phyloP scores from a whole-genome alignment of 1,284 basidiomycete species.

The Ceratobasidium sp. region DNA sequence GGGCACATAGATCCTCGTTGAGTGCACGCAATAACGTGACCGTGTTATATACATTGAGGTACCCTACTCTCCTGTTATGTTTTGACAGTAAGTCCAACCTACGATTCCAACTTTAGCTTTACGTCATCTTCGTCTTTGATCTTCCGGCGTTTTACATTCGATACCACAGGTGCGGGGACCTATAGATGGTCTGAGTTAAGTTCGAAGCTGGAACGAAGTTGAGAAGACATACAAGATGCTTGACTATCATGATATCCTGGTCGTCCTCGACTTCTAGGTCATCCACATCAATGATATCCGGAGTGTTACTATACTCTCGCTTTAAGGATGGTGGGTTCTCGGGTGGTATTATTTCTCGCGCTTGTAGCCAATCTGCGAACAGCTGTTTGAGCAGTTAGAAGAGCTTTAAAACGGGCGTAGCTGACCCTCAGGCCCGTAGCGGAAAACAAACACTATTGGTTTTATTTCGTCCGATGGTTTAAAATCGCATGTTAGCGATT shows the following conservation, averaged over 20 bases:
- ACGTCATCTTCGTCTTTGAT: background rate
- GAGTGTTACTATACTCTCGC: background rate
- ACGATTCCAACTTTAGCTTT: background rate
- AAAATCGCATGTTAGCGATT: background rate
- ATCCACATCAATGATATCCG: conserved; percentile 21
- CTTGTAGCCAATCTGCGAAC: conserved; percentile 7
- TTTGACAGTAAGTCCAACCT: no score
- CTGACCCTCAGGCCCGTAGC: conserved; percentile 32
- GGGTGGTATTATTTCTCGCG: conserved; percentile 5
- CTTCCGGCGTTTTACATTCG: background rate
- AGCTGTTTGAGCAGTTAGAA: background rate
- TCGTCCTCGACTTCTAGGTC: conserved; percentile 2
- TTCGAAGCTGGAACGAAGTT: background rate
- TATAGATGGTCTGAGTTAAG: background rate
- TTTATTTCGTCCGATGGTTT: background rate
- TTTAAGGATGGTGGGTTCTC: background rate
- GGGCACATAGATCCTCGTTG: no score
- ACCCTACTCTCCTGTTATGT: no score
- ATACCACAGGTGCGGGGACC: background rate
- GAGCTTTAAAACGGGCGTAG: background rate
- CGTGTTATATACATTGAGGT: no score
- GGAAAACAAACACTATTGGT: conserved; percentile 12
- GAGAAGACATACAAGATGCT: background rate
- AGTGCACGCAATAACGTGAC: no score
- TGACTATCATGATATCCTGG: background rate